Evolutionary conservation across 1,139 yeast genomes (phyloP).

Genomic region (Debaryomyces psychrophilus): DNA sequence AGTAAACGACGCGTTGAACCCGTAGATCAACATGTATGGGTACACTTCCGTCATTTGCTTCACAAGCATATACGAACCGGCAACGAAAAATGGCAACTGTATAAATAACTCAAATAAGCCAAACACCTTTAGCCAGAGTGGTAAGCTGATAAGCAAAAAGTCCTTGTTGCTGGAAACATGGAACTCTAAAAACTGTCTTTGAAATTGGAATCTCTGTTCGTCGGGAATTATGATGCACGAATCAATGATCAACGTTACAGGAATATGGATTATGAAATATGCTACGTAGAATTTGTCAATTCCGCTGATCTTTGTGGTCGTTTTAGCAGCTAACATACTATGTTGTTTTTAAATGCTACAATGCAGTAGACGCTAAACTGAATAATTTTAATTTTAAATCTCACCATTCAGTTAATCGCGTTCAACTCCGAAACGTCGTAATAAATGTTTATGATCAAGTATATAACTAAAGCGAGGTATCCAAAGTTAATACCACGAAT

Average conservation of each 20-base stretch:
- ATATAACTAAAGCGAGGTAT: background rate
- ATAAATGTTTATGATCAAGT: slow-evolving; percentile 1
- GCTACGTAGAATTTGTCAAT: slow-evolving; percentile 56
- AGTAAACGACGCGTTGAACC: slow-evolving; percentile 75
- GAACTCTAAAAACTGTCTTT: slow-evolving; percentile 51
- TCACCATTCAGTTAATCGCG: background rate
- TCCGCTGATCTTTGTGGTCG: background rate
- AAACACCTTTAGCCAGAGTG: slow-evolving; percentile 73
- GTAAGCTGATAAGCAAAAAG: slow-evolving; percentile 55
- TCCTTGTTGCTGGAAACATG: slow-evolving; percentile 72
- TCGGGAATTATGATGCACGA: slow-evolving; percentile 68
- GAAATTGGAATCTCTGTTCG: slow-evolving; percentile 49
- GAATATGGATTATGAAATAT: slow-evolving; percentile 61
- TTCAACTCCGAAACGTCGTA: background rate
- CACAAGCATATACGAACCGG: slow-evolving; percentile 30
- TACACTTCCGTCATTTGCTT: slow-evolving; percentile 35
- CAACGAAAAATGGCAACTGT: slow-evolving; percentile 77
- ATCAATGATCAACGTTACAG: slow-evolving; percentile 76
- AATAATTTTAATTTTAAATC: background rate
- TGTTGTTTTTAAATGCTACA: background rate
- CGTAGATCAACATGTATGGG: slow-evolving; percentile 63
- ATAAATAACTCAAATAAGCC: slow-evolving; percentile 71
- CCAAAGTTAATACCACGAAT: slow-evolving; percentile 1
- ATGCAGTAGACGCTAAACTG: background rate
- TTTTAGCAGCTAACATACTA: slow-evolving; percentile 1